Percentiles rank a stretch among this genome's conserved stretches.
These are phyloP conservation scores for Heterobasidion irregulare DNA, from an alignment of 1,284 basidiomycete genomes.

Conservation along the genomic window DNA sequence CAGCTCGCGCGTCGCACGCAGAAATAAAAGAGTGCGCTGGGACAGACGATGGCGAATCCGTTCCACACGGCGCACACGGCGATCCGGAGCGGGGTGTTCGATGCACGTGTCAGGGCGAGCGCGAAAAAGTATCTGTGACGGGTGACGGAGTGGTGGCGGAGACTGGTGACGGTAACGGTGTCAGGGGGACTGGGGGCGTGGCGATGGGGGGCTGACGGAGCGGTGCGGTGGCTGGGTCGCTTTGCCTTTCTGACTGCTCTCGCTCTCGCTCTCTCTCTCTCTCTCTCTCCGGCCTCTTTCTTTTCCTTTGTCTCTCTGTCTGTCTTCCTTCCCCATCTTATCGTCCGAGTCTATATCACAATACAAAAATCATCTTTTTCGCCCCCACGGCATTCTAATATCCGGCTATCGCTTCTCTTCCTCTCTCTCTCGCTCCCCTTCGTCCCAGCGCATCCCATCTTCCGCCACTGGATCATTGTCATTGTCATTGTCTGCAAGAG, in stretches of 20 bases:
- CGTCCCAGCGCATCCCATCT: conserved; percentile 1
- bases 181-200: neutral
- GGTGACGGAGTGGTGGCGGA: neutral
- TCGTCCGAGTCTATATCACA: conserved; percentile 15
- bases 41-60: conserved; percentile 81
- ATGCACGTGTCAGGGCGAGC: conserved; percentile 74
- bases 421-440: conserved; percentile 1
- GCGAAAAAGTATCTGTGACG: conserved; percentile 74
- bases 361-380: neutral
- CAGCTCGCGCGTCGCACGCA: neutral
- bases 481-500: neutral
- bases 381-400: neutral
- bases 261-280: neutral
- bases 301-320: conserved; percentile 20
- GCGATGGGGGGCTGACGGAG: neutral
- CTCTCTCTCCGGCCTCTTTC: neutral
- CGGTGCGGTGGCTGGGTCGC: neutral
- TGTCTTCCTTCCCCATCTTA: conserved; percentile 21
- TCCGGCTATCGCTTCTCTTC: conserved; percentile 7
- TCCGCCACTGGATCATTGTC: conserved; percentile 1
- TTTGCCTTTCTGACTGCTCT: neutral
- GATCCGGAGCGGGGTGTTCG: conserved; percentile 77
- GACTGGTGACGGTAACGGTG: neutral
- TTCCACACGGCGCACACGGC: conserved; percentile 86
- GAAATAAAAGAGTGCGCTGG: conserved; percentile 4